Percentiles rank a stretch among this genome's conserved stretches.
These are phyloP conservation scores for Colletotrichum siamense DNA, from an alignment of 2,329 filamentous ascomycete species.

Conservation along the genomic window DNA sequence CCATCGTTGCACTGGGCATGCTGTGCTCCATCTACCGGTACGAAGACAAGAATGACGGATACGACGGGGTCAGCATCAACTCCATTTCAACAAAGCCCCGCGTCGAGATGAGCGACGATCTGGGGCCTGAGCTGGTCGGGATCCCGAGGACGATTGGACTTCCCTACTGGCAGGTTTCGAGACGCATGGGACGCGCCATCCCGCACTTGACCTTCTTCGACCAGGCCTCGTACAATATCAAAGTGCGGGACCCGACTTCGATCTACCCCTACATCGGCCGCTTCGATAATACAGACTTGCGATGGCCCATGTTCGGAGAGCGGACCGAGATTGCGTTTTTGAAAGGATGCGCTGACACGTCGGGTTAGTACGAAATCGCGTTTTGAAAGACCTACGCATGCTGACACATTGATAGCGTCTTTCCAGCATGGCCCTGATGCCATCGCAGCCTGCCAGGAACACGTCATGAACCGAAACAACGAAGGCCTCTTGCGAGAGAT, in stretches of 20 bases:
- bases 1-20: slow-evolving; percentile 56
- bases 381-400: not conserved
- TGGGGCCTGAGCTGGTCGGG: slow-evolving; percentile 53
- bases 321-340: slow-evolving; percentile 56
- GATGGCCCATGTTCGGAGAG: slow-evolving; percentile 61
- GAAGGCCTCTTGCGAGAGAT: slow-evolving; percentile 56
- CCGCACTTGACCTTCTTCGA: slow-evolving; percentile 59
- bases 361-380: slow-evolving; percentile 29
- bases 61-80: slow-evolving; percentile 49
- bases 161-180: slow-evolving; percentile 55
- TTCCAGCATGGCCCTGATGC: slow-evolving; percentile 57
- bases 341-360: slow-evolving; percentile 54
- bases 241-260: slow-evolving; percentile 52
- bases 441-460: slow-evolving; percentile 58
- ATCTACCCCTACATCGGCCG: slow-evolving; percentile 54
- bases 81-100: slow-evolving; percentile 37
- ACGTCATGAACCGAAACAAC: slow-evolving; percentile 57
- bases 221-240: slow-evolving; percentile 59
- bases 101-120: slow-evolving; percentile 53
- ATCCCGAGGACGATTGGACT: slow-evolving; percentile 55
- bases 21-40: slow-evolving; percentile 59
- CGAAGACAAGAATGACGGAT: slow-evolving; percentile 57
- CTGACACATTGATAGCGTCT: slow-evolving; percentile 36
- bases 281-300: slow-evolving; percentile 58
- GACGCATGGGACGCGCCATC: slow-evolving; percentile 55